Percentiles rank a stretch among this genome's conserved stretches.
phyloP scores from a whole-genome alignment of 129 eudicot species.

The Lactuca saligna region DNA sequence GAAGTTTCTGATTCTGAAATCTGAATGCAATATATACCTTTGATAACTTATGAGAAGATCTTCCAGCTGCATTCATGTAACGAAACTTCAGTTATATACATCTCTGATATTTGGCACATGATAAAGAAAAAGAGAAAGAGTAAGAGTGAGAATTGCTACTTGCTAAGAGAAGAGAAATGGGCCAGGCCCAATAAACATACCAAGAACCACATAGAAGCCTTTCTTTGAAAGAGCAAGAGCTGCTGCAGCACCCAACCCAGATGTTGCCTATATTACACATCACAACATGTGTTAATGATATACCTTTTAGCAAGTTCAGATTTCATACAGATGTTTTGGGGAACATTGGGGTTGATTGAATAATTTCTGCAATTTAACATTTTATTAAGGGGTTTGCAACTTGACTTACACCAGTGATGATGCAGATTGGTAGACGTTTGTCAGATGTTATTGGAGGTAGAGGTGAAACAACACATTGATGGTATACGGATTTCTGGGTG shows the following conservation, averaged over 20 bases:
- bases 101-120: constrained; percentile 5
- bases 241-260: constrained; percentile 96
- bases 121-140: too few relatives aligned
- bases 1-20: too few relatives aligned
- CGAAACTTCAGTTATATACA: constrained; percentile 26
- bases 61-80: constrained; percentile 73
- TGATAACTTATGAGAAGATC: constrained; percentile 49
- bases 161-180: too few relatives aligned
- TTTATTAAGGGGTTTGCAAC: too few relatives aligned
- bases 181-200: constrained; percentile 28
- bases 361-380: too few relatives aligned
- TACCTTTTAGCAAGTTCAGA: not conserved
- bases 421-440: constrained; percentile 53
- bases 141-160: too few relatives aligned
- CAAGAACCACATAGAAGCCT: constrained; percentile 81
- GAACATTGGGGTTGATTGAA: too few relatives aligned
- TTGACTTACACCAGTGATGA: constrained; percentile 75
- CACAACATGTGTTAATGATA: constrained; percentile 2
- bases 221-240: constrained; percentile 67
- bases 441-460: constrained; percentile 27
- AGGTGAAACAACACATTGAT: constrained; percentile 31
- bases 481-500: constrained; percentile 21
- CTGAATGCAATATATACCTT: constrained; percentile 40
- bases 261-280: constrained; percentile 62
- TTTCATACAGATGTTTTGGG: not conserved